Evolutionary conservation across 2,329 filamentous ascomycete species (phyloP).

Genomic region (Sclerotinia subarctica): DNA sequence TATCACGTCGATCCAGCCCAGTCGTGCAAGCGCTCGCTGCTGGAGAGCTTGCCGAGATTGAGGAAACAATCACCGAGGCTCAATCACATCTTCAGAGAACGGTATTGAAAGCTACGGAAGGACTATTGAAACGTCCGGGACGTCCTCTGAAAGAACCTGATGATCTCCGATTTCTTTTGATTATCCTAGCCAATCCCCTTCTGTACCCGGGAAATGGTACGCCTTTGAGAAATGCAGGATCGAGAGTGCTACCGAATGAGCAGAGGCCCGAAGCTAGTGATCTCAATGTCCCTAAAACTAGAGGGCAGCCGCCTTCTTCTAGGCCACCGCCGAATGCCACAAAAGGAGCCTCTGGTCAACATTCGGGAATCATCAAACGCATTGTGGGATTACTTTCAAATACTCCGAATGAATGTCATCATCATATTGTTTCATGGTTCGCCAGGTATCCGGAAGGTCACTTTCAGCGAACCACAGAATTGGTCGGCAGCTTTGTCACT

Average conservation of each 20-base stretch:
- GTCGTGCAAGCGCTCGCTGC: slow-evolving; percentile 26
- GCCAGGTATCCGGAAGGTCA: slow-evolving; percentile 63
- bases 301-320: slow-evolving; percentile 20
- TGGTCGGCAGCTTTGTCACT: slow-evolving; percentile 75
- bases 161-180: slow-evolving; percentile 73
- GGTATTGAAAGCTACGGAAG: slow-evolving; percentile 75
- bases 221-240: slow-evolving; percentile 17
- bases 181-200: slow-evolving; percentile 76
- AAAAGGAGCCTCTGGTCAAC: slow-evolving; percentile 52
- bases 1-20: slow-evolving; percentile 33
- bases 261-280: slow-evolving; percentile 6
- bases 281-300: not conserved
- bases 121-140: slow-evolving; percentile 74
- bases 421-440: slow-evolving; percentile 75
- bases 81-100: slow-evolving; percentile 67
- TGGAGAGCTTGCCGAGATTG: slow-evolving; percentile 43
- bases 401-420: slow-evolving; percentile 70
- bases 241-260: slow-evolving; percentile 8
- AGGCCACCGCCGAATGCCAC: slow-evolving; percentile 19
- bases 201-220: slow-evolving; percentile 49
- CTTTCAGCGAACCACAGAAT: slow-evolving; percentile 71
- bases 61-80: slow-evolving; percentile 55
- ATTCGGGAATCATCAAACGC: slow-evolving; percentile 82
- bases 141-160: slow-evolving; percentile 64
- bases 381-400: slow-evolving; percentile 78